These are phyloP conservation scores for Trapa bicornis DNA, from an alignment of 345 rosid genomes.

Conservation along the genomic window DNA sequence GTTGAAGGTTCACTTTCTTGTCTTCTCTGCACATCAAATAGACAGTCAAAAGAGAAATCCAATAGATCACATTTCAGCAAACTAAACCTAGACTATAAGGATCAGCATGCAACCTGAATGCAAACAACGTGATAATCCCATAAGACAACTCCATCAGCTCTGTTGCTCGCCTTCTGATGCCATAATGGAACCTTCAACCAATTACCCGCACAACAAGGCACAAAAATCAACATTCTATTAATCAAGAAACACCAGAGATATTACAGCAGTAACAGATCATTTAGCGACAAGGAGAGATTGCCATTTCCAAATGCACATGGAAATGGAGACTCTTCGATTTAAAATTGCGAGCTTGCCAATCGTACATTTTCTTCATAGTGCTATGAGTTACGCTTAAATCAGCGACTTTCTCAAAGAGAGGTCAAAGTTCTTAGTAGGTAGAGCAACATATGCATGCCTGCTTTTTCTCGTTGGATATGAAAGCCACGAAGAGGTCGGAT, in stretches of 20 bases:
- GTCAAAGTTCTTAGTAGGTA: not conserved
- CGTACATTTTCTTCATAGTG: not conserved
- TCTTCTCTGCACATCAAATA: slow-evolving; percentile 34
- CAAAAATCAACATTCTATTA: not conserved
- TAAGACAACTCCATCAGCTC: slow-evolving; percentile 66
- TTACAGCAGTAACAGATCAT: not conserved
- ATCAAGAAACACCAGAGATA: not conserved
- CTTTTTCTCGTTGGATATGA: slow-evolving; percentile 68
- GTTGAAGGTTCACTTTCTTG: slow-evolving; percentile 25
- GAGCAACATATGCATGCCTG: slow-evolving; percentile 7
- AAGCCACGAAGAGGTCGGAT: slow-evolving; percentile 58
- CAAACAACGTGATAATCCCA: slow-evolving; percentile 93
- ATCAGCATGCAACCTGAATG: slow-evolving; percentile 41
- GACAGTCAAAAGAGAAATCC: not conserved
- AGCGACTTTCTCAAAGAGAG: not conserved
- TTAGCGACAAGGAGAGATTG: not conserved
- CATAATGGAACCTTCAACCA: slow-evolving; percentile 61
- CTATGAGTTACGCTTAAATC: not conserved
- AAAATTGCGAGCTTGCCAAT: not conserved
- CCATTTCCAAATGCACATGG: not conserved
- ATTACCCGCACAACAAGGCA: not conserved
- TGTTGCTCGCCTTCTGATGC: slow-evolving; percentile 82
- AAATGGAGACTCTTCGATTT: not conserved
- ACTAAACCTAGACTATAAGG: not conserved
- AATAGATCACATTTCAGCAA: not conserved